These are phyloP conservation scores for Trypanosoma lewisi DNA, from an alignment of 208 protist species.

Conservation along the genomic window DNA sequence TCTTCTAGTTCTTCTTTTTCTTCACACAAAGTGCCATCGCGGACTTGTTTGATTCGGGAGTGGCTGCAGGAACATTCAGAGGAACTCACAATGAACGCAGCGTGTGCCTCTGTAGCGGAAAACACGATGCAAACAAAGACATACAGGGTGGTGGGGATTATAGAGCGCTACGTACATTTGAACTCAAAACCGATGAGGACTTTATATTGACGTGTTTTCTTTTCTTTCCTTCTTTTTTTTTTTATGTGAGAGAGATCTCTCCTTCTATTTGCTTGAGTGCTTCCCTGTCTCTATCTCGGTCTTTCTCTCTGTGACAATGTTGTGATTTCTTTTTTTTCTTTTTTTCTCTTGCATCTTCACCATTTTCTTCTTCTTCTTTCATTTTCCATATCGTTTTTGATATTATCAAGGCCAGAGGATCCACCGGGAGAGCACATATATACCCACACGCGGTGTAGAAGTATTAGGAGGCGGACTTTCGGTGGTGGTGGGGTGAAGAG, in stretches of 20 bases:
- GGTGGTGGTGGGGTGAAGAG: too few species aligned
- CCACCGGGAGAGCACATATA: not conserved
- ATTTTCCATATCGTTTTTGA: constrained; percentile 11
- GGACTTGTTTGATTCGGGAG: constrained; percentile 28
- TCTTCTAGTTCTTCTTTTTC: too few species aligned
- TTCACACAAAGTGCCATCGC: not conserved
- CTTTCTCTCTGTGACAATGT: too few species aligned
- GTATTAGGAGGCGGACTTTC: too few species aligned
- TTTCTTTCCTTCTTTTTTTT: constrained; percentile 31
- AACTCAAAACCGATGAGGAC: constrained; percentile 70
- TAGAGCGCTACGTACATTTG: constrained; percentile 57
- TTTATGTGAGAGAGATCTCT: not conserved
- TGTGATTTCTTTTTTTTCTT: not conserved
- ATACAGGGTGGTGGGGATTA: constrained; percentile 70
- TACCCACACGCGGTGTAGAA: not conserved
- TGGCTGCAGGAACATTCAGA: constrained; percentile 62
- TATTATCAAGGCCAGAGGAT: not conserved
- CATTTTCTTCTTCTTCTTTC: constrained; percentile 5
- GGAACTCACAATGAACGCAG: constrained; percentile 39
- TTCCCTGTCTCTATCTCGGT: too few species aligned
- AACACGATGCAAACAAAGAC: constrained; percentile 27
- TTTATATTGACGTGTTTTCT: not conserved
- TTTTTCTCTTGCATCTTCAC: not conserved
- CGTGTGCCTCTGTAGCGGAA: constrained; percentile 15
- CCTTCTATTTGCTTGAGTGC: too few species aligned